Percentiles rank a stretch among this genome's conserved stretches.
phyloP scores from a whole-genome alignment of 2,329 filamentous ascomycete genomes.

The Raffaelea albimanens region DNA sequence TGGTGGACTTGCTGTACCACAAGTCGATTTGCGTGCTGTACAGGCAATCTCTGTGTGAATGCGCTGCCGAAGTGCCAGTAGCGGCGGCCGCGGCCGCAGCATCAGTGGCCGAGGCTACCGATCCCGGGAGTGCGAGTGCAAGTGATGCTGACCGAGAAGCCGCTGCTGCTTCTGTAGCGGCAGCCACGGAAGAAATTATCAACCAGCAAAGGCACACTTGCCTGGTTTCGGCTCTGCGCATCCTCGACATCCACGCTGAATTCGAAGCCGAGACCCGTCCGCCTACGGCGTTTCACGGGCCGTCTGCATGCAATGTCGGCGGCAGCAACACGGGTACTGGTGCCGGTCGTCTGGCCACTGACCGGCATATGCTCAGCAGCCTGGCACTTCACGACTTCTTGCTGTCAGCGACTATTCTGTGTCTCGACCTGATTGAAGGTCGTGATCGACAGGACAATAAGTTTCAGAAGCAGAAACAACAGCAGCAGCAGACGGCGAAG shows the following conservation, averaged over 20 bases:
- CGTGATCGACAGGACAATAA: slow-evolving; percentile 6
- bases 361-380: slow-evolving; percentile 46
- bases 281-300: not conserved
- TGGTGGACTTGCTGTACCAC: slow-evolving; percentile 38
- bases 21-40: slow-evolving; percentile 50
- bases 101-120: too few species aligned
- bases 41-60: slow-evolving; percentile 32
- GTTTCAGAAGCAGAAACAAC: too few species aligned
- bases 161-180: too few species aligned
- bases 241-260: slow-evolving; percentile 36
- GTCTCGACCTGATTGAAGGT: slow-evolving; percentile 34
- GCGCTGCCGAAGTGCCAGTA: not conserved
- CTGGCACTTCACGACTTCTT: slow-evolving; percentile 52
- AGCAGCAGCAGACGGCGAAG: not conserved
- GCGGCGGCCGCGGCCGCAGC: slow-evolving; percentile 18
- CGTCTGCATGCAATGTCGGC: not conserved
- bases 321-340: not conserved
- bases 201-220: slow-evolving; percentile 37
- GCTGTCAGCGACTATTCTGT: slow-evolving; percentile 51
- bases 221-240: slow-evolving; percentile 37
- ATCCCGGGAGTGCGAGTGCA: too few species aligned
- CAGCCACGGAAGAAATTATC: not conserved
- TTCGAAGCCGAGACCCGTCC: slow-evolving; percentile 36
- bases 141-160: too few species aligned
- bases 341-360: slow-evolving; percentile 41